A percentile compares a stretch with the other conserved stretches of the same genome.
Evolutionary conservation across 208 protist species (phyloP).

Genomic region (Leishmania amazonensis): DNA sequence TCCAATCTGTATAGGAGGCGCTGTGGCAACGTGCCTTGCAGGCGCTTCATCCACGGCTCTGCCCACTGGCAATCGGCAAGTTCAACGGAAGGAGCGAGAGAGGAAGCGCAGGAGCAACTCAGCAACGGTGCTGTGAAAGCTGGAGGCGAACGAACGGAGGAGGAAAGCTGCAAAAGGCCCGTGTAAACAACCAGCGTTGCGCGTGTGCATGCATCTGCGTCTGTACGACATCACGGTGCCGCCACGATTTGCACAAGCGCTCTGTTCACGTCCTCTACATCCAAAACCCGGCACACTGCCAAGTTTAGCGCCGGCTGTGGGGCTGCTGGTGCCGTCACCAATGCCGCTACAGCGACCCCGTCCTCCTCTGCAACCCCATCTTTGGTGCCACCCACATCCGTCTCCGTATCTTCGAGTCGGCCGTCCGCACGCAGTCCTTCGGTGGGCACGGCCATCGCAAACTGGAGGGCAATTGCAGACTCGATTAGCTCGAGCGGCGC

Average conservation of each 20-base stretch:
- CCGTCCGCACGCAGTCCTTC: slow-evolving; percentile 4
- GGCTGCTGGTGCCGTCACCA: background rate
- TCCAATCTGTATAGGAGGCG: background rate
- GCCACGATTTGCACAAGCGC: slow-evolving; percentile 20
- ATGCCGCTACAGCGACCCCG: background rate
- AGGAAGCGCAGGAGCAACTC: background rate
- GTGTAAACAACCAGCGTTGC: background rate
- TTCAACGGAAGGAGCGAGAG: background rate
- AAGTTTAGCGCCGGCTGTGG: slow-evolving; percentile 20
- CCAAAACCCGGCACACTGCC: slow-evolving; percentile 27
- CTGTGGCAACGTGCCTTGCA: background rate
- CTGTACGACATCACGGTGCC: slow-evolving; percentile 2
- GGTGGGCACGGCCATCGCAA: slow-evolving; percentile 28
- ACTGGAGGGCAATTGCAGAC: slow-evolving; percentile 19
- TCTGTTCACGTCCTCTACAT: slow-evolving; percentile 34
- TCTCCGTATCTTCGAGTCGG: background rate
- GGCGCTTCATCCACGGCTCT: background rate
- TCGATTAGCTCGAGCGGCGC: slow-evolving; percentile 17
- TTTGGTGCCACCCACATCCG: background rate
- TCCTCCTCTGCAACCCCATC: background rate
- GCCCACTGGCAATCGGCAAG: background rate
- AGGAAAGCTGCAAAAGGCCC: background rate
- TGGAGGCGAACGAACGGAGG: background rate
- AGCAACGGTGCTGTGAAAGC: background rate
- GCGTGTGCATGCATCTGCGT: background rate